phyloP scores from a whole-genome alignment of 2,329 filamentous ascomycete genomes.

The Sporothrix euskadiensis region DNA sequence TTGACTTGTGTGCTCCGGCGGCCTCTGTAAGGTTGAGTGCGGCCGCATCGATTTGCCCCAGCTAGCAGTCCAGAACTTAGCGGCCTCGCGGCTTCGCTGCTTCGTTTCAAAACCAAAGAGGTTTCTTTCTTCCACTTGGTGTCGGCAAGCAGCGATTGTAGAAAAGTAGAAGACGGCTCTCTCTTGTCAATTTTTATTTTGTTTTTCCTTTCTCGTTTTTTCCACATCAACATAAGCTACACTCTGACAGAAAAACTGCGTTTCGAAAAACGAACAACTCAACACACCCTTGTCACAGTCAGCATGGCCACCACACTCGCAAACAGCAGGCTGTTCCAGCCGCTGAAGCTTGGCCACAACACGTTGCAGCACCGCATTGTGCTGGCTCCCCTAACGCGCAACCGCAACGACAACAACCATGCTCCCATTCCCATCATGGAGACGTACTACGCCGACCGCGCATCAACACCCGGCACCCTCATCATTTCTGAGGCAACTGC shows the following conservation, averaged over 20 bases:
- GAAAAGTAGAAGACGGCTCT: too few relatives aligned
- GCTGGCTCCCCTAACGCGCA: conserved; percentile 55
- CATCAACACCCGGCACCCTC: conserved; percentile 44
- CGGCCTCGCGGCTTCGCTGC: background rate
- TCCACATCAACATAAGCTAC: background rate
- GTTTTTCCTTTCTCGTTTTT: background rate
- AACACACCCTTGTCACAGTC: background rate
- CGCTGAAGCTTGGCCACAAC: conserved; percentile 45
- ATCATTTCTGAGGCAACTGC: conserved; percentile 52
- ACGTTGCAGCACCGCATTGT: conserved; percentile 53
- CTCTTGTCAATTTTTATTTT: too few relatives aligned
- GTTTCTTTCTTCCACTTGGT: too few relatives aligned
- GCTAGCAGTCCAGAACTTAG: background rate
- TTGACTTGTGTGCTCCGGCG: background rate
- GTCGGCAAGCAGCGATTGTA: too few relatives aligned
- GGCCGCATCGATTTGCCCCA: background rate
- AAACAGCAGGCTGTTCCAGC: conserved; percentile 27
- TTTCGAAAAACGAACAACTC: background rate
- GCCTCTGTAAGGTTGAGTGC: background rate
- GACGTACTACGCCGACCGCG: conserved; percentile 49
- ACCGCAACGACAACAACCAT: conserved; percentile 46
- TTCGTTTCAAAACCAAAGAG: background rate
- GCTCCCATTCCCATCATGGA: conserved; percentile 38
- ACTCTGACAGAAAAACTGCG: background rate
- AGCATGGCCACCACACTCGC: background rate